Evolutionary conservation across 108 stramenopile species (phyloP), one percentile per base, ranked within the genome.

Genomic region (Skeletonema potamos): DNA sequence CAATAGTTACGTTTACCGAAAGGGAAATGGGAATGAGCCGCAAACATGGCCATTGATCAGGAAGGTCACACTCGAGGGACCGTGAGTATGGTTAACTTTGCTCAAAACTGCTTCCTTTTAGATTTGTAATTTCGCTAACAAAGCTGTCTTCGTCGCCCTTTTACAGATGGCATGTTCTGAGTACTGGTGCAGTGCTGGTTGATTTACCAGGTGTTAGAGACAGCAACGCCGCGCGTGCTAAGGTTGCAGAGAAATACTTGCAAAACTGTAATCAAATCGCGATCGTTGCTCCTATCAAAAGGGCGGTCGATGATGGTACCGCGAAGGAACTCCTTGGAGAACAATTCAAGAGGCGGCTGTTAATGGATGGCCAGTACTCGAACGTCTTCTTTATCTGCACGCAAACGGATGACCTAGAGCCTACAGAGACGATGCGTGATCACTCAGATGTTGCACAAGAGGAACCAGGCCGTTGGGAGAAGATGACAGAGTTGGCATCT

Each of bases 291-390:
- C 71, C 75, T 1, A 84, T 84, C 24, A 84, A 84, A 27, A 60
- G 79, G 13, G 84, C 84, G 0, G 80, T 81, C 2, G 75, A 81
- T 37, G 80, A 81, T 43, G 75, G 80, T 0, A 78, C 81, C 7
- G 84, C 84, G 1, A 85, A 82, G 37, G 84, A 85, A 27, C 64
- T 85, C 17, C 39, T 85, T 33, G 84, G 81, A 10, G 84, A 82
- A 43, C 77, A 82, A 37, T 82, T 85, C 73, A 78, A 79, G 32
- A 32, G 84, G n/a, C 64, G 77, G 11, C 58, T 85, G n/a, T 37
- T 85, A 26, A 85, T 85, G 84, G 81, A 85, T 41, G 81, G 84
- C 2, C 64, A 74, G 11, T 85, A 85, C 58, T 77, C 81, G 1
- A 79, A 82, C 27, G 39, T 82, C 9, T 74, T 66, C 44, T 85